phyloP scores from a whole-genome alignment of 306 rosid species.

The Cotoneaster glaucophyllus region DNA sequence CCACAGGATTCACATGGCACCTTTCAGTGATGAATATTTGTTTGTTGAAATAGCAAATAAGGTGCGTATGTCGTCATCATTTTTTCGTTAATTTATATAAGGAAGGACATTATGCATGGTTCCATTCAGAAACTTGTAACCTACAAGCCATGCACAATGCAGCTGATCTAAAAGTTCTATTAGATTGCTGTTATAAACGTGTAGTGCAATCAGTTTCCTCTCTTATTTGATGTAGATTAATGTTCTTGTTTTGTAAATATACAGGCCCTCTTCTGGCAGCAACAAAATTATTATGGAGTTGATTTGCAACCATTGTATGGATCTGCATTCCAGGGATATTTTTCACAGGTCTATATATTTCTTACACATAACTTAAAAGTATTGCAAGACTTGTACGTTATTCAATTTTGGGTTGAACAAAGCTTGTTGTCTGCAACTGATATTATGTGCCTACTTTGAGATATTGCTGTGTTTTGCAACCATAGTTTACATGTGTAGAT shows the following conservation, averaged over 20 bases:
- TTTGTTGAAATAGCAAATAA: slow-evolving; percentile 93
- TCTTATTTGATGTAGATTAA: not conserved
- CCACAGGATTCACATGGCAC: slow-evolving; percentile 98
- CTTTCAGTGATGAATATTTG: slow-evolving; percentile 94
- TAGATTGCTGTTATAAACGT: not conserved
- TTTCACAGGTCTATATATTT: slow-evolving; percentile 65
- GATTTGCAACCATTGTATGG: slow-evolving; percentile 84
- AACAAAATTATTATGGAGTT: slow-evolving; percentile 87
- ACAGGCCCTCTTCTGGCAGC: slow-evolving; percentile 98
- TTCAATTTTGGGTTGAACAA: not conserved
- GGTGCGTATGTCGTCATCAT: slow-evolving; percentile 41
- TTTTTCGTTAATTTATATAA: not conserved
- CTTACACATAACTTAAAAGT: slow-evolving; percentile 4
- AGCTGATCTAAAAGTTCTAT: not conserved
- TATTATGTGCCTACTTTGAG: not conserved
- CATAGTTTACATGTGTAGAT: not conserved
- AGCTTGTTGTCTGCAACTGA: not conserved
- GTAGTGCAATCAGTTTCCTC: not conserved
- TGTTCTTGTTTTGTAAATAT: not conserved
- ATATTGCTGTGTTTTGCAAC: not conserved
- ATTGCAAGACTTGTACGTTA: not conserved
- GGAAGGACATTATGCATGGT: not conserved
- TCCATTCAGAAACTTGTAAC: not conserved
- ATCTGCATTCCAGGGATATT: slow-evolving; percentile 86
- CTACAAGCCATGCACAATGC: not conserved